These are phyloP conservation scores for Penicillium sp. DNA, from an alignment of 2,329 filamentous ascomycete genomes.

Conservation along the genomic window DNA sequence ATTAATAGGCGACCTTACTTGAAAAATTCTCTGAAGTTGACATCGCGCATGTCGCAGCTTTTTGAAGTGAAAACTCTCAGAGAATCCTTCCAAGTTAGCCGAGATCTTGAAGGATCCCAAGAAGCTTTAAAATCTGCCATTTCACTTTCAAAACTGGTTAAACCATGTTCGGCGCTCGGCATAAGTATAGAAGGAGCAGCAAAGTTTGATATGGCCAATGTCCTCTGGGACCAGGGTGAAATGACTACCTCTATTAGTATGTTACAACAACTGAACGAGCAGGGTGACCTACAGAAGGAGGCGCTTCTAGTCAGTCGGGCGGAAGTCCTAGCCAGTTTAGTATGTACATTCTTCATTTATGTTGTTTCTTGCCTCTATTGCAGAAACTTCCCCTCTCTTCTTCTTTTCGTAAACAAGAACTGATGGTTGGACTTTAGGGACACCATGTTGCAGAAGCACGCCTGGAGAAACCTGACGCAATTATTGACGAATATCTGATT, in stretches of 20 bases:
- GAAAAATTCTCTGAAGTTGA: constrained; percentile 58
- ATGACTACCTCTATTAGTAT: constrained; percentile 84
- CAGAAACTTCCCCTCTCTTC: not conserved
- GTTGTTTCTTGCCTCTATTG: not conserved
- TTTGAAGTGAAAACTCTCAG: constrained; percentile 75
- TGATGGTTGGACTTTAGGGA: constrained; percentile 46
- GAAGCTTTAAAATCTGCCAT: constrained; percentile 84
- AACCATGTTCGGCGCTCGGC: constrained; percentile 64
- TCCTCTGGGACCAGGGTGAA: constrained; percentile 92
- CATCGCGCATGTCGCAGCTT: constrained; percentile 60
- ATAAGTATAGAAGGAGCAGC: constrained; percentile 73
- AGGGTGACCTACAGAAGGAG: constrained; percentile 62
- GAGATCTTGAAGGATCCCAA: constrained; percentile 76
- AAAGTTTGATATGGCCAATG: constrained; percentile 78
- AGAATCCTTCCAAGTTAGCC: constrained; percentile 68
- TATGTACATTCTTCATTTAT: constrained; percentile 31
- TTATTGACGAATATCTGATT: constrained; percentile 80
- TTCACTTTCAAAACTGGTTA: constrained; percentile 72
- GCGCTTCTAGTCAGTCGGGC: constrained; percentile 68
- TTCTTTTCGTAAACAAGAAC: not conserved
- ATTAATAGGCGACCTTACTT: constrained; percentile 68
- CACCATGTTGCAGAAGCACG: constrained; percentile 85
- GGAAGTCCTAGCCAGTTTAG: constrained; percentile 77
- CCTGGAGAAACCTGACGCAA: constrained; percentile 84
- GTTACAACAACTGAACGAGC: constrained; percentile 68